phyloP scores from a whole-genome alignment of 106 monocot genomes.

The Phalaenopsis aphrodite region DNA sequence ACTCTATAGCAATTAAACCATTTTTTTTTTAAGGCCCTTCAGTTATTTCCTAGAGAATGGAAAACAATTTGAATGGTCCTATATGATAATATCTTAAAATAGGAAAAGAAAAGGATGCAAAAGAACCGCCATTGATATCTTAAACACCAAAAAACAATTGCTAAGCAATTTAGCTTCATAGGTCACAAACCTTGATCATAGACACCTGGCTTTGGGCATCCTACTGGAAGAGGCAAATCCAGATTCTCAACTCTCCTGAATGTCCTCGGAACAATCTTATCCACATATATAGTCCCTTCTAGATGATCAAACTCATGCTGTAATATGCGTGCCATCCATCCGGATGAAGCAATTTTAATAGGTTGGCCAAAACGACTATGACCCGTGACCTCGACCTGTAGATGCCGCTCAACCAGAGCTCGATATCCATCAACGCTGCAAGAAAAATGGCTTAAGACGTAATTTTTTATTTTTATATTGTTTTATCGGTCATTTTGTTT shows the following conservation, averaged over 20 bases:
- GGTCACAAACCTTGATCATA: not conserved
- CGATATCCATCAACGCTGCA: conserved; percentile 84
- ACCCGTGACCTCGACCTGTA: conserved; percentile 89
- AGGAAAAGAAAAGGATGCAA: not conserved
- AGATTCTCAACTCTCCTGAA: conserved; percentile 80
- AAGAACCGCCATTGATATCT: not conserved
- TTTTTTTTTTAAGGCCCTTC: not conserved
- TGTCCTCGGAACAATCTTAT: conserved; percentile 82
- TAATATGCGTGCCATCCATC: conserved; percentile 92
- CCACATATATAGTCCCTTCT: conserved; percentile 83
- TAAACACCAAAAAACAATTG: not conserved
- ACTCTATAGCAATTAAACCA: not conserved
- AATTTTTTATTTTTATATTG: not conserved
- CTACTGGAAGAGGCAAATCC: conserved; percentile 66
- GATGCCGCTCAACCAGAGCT: conserved; percentile 76
- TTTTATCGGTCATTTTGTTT: too few relatives aligned
- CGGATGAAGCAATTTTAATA: conserved; percentile 55
- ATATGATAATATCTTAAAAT: too few relatives aligned
- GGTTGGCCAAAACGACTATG: conserved; percentile 52
- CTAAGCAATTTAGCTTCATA: not conserved
- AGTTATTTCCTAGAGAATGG: too few relatives aligned
- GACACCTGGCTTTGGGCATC: conserved; percentile 58
- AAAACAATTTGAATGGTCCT: too few relatives aligned
- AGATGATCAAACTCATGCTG: conserved; percentile 96
- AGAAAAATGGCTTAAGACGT: not conserved